Percentiles rank a stretch among this genome's conserved stretches.
Evolutionary conservation across 2,329 filamentous ascomycete genomes (phyloP).

Genomic region (Microsporum ferrugineum): DNA sequence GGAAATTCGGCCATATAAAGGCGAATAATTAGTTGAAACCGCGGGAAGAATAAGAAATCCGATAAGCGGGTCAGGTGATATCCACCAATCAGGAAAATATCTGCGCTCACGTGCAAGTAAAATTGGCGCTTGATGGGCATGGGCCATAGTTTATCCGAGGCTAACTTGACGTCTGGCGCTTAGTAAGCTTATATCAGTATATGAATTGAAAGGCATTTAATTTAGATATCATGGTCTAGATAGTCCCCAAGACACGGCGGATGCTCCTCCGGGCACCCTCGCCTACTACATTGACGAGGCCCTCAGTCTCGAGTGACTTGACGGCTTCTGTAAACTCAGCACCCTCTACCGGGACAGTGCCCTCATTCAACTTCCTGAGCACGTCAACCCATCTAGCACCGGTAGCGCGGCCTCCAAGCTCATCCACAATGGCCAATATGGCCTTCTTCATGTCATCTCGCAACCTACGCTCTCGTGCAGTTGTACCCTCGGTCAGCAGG

Average conservation of each 20-base stretch:
- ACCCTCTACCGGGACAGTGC: conserved; percentile 57
- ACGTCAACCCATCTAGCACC: conserved; percentile 72
- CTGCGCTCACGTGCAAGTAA: not conserved
- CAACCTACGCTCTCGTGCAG: conserved; percentile 69
- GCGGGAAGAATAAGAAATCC: not conserved
- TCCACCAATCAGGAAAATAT: not conserved
- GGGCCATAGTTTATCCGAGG: not conserved
- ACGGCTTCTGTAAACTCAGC: conserved; percentile 75
- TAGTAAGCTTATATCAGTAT: not conserved
- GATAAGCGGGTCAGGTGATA: not conserved
- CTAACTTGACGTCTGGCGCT: not conserved
- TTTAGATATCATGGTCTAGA: not conserved
- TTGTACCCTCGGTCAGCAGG: conserved; percentile 86
- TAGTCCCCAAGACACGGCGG: conserved; percentile 54
- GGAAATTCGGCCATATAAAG: too few species aligned
- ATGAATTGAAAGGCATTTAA: not conserved
- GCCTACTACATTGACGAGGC: conserved; percentile 64
- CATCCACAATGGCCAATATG: conserved; percentile 63
- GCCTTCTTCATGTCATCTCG: conserved; percentile 76
- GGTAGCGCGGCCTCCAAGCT: conserved; percentile 54
- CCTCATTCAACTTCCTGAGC: conserved; percentile 59
- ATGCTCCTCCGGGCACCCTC: conserved; percentile 77
- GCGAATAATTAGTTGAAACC: not conserved
- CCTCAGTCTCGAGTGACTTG: conserved; percentile 71
- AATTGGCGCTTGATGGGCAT: not conserved